Conservation (phyloP, 2,329 filamentous ascomycete species). For the Epichloe glyceriae region DNA sequence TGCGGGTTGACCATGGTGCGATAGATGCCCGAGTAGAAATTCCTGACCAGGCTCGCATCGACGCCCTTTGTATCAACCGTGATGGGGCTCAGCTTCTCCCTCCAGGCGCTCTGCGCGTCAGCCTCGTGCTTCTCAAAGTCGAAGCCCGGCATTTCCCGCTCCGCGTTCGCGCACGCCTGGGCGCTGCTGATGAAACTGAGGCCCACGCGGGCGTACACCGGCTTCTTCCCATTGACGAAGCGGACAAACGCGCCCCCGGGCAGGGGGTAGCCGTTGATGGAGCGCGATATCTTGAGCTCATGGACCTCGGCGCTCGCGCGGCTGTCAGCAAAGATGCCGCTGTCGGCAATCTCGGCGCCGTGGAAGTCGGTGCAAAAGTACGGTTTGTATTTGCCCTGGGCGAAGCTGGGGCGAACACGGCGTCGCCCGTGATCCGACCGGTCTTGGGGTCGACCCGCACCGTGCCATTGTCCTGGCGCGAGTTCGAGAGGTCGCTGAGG, state of each 20-base stretch:
- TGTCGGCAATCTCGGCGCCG: constrained; percentile 43
- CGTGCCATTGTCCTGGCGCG: constrained; percentile 43
- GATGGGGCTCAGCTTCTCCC: constrained; percentile 46
- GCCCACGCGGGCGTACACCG: constrained; percentile 52
- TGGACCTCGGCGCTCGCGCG: constrained; percentile 36
- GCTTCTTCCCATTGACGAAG: constrained; percentile 37
- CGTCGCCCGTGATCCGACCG: constrained; percentile 51
- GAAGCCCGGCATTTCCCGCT: constrained; percentile 54
- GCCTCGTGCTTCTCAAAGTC: constrained; percentile 43
- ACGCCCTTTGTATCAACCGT: constrained; percentile 39
- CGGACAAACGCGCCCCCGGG: constrained; percentile 52
- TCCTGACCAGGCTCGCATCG: constrained; percentile 39
- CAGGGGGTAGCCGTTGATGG: constrained; percentile 39
- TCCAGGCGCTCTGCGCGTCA: constrained; percentile 46
- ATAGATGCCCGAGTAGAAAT: constrained; percentile 62
- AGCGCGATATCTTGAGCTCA: constrained; percentile 32
- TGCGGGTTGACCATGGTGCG: constrained; percentile 60
- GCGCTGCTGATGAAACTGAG: constrained; percentile 55
- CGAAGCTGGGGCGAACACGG: constrained; percentile 53
- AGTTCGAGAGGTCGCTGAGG: constrained; percentile 49
- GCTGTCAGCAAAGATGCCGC: constrained; percentile 48
- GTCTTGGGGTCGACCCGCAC: constrained; percentile 40
- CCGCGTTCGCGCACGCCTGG: constrained; percentile 55
- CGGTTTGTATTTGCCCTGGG: constrained; percentile 43
- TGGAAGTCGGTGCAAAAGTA: constrained; percentile 58